Evolutionary conservation across 805 yeast genomes (phyloP), one percentile per base, ranked within the genome.

Genomic region (Lachancea meyersii): DNA sequence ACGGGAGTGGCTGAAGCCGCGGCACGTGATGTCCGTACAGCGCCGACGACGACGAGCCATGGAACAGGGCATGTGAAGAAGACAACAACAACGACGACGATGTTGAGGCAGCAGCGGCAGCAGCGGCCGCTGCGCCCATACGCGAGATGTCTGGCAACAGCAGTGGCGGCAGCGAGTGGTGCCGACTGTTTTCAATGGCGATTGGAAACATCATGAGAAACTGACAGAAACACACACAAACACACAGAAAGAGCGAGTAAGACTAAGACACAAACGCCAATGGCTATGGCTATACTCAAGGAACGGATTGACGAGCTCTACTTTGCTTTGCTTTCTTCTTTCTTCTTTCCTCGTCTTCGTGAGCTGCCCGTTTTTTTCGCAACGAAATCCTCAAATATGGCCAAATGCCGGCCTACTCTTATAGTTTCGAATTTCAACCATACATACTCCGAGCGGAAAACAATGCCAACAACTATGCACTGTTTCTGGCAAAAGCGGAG

Each of bases 91-190:
- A 23, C 21, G 34, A 31, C 16, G 34, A 31, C 13, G 10, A 6
- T n/a, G 35, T 9, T 8, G 28, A 5, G 13, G 28, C 28, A 26
- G 28, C 28, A 26, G 28, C 24, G 21, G 35, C 24, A 4, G 21
- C 22, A 18, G 35, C 22, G 9, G 33, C 18, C 11, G 24, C 28
- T 11, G 16, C 26, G 28, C 35, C 33, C 22, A 35, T 17, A 4
- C 43, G 30, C n/a, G 38, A 33, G 10, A 41, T 40, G 37, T 32
- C 54, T 38, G 65, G 65, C 30, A 60, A 46, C 14, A 60, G 44
- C 32, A 60, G 44, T n/a, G 65, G 65, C 14, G 65, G 65, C 21
- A 58, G 38, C 23, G 50, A 36, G 13, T 27, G 46, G 20, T 49
- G 50, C 40, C 55, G 51, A 35, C 54, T 50, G 41, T 60, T 60